Evolutionary conservation across 495 filamentous ascomycete genomes (phyloP).

Genomic region (Aspergillus panamensis): DNA sequence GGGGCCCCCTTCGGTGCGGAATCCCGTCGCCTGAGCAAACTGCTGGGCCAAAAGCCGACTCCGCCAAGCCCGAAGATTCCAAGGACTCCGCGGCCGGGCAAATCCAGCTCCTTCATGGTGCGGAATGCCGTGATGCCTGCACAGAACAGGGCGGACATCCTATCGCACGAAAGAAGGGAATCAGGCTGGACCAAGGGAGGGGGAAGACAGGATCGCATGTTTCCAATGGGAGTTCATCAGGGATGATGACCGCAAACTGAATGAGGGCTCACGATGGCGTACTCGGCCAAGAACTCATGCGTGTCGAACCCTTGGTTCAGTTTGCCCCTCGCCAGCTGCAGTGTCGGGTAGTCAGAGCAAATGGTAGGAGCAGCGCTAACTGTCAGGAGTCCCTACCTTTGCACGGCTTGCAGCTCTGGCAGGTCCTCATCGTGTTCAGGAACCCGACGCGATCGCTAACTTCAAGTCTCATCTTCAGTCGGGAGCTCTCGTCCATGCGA

Average conservation of each 20-base stretch:
- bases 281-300: neutral
- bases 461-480: too few species aligned
- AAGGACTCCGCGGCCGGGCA: neutral
- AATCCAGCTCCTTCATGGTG: neutral
- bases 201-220: neutral
- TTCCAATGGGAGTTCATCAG: neutral
- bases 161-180: neutral
- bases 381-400: too few species aligned
- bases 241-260: neutral
- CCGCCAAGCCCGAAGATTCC: neutral
- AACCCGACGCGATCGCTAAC: neutral
- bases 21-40: neutral
- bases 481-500: too few species aligned
- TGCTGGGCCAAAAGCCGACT: neutral
- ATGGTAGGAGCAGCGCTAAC: too few species aligned
- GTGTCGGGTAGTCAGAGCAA: neutral
- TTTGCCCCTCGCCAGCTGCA: neutral
- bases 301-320: neutral
- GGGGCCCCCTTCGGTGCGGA: neutral
- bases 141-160: neutral
- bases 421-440: neutral
- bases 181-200: neutral
- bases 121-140: neutral
- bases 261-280: neutral
- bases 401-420: neutral